Base-by-base conservation (phyloP, 2,329 filamentous ascomycete genomes). In the Hypoxylon sp. region DNA sequence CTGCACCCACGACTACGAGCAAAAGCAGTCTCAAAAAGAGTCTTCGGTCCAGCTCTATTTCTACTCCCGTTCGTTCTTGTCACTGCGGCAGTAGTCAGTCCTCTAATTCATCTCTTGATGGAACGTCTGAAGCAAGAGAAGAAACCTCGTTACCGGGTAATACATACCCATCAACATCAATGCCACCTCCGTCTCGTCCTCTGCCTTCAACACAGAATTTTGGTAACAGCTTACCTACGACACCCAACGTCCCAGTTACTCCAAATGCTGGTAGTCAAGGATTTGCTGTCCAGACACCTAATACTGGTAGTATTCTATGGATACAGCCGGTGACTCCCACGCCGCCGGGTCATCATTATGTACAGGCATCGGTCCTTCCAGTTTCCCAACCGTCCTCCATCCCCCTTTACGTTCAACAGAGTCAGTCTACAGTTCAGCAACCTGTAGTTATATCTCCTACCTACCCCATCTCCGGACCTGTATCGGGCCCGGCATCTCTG, bases 341-440 rank as follows among this genome's bases (percentile, higher is more conserved):
- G n/a, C 27, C 7, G 51, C 14, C 23, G 3, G 16, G 25, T 41
- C 19, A 30, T 32, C 68, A 69, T 14, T 61, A 59, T 8, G 25
- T 51, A 14, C 60, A 63, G 41, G 19, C 53, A 30, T 46, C 62
- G 1, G 55, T 39, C 19, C 37, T 41, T 12, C 11, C 46, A 16
- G 25, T 29, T 45, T 53, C 67, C 57, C 70, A 58, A 27, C 21
- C 65, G 25, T 14, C 43, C 14, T 56, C 69, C n/a, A 55, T 67
- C 16, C 60, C 65, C 46, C 14, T 59, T 4, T 61, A 50, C 12
- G 25, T 61, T 14, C 50, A 58, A 14, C 47, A 55, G 6, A 51
- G 52, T 14, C 63, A 45, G 23, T 19, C 60, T 43, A 25, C 47
- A 21, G 1, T 48, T n/a, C 47, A 52, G 5, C 53, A 43, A 23